Conservation (phyloP, 2,329 filamentous ascomycete genomes). For the Colletotrichum eleusines region DNA sequence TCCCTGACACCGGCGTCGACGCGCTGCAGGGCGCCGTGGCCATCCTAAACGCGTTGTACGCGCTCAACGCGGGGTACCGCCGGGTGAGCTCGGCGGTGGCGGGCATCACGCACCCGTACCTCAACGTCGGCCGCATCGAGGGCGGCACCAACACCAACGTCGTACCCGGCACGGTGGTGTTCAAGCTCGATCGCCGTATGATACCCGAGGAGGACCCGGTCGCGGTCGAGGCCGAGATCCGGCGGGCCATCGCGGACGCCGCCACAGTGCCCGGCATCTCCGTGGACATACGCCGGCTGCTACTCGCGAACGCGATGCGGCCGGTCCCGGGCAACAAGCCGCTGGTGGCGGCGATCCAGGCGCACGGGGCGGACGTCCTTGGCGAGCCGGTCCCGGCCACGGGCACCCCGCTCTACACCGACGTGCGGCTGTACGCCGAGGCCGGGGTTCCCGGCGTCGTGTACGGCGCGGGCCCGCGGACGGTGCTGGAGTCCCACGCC, state of each 20-base stretch:
- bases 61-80: slow-evolving; percentile 25
- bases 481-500: slow-evolving; percentile 36
- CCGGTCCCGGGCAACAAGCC: slow-evolving; percentile 18
- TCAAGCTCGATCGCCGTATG: slow-evolving; percentile 39
- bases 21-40: slow-evolving; percentile 32
- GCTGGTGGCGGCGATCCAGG: slow-evolving; percentile 25
- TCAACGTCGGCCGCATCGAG: slow-evolving; percentile 39
- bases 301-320: slow-evolving; percentile 31
- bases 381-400: slow-evolving; percentile 15
- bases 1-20: slow-evolving; percentile 30
- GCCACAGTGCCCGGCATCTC: slow-evolving; percentile 3
- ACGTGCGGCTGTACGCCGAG: slow-evolving; percentile 36
- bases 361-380: slow-evolving; percentile 15
- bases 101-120: slow-evolving; percentile 37
- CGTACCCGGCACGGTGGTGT: slow-evolving; percentile 30
- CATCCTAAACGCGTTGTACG: slow-evolving; percentile 34
- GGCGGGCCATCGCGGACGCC: slow-evolving; percentile 17
- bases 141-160: slow-evolving; percentile 39
- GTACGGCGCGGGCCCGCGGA: slow-evolving; percentile 34
- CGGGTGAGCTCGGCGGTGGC: slow-evolving; percentile 23
- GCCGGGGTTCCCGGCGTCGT: slow-evolving; percentile 34
- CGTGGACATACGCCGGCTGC: slow-evolving; percentile 27
- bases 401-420: slow-evolving; percentile 33
- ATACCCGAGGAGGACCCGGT: slow-evolving; percentile 28
- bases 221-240: slow-evolving; percentile 34